Base-by-base conservation (phyloP, 2,329 filamentous ascomycete species). In the Exophiala calicioides region DNA sequence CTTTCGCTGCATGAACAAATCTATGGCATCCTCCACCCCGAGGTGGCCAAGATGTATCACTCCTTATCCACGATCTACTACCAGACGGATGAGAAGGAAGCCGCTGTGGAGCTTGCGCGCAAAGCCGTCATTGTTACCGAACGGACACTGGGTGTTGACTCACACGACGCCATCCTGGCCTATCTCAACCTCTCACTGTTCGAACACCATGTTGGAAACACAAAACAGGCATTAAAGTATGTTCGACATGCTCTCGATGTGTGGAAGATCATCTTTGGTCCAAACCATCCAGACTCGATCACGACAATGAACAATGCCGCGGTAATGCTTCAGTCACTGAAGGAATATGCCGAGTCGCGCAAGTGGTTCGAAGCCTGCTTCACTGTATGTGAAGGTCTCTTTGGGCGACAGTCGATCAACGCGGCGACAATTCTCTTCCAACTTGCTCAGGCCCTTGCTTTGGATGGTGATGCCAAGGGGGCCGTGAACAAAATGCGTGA, bases 231-330 rank as follows among this genome's bases (percentile, higher is more conserved):
- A n/a, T 75, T 98, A 44, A 78, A 81, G 9, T 96, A 95, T 65
- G 86, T 94, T 56, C 88, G 88, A 66, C 93, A 98, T 66, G 93
- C 93, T 5, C 80, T 98, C 58, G 85, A 93, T 65, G 77, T 98
- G 53, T 97, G 91, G 91, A 96, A 95, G 75, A 81, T 97, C 60
- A 91, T 97, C 61, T 98, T 96, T 65, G 93, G 93, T 23, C 76
- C 85, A 21, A 86, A 89, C 61, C 93, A 98, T 70, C 93, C 93
- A 3, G 93, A 98, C 71, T 95, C 90, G 6, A 96, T 98, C 70
- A 98, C 94, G 6, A 97, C 93, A 12, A 86, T 97, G 70, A 98
- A 97, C 79, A 98, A 98, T 63, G 91, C 89, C 15, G 93, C 93
- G 5, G 93, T 98, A 50, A 98, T 98, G 93, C 82, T 98, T 48